phyloP scores from a whole-genome alignment of 352 stramenopile genomes.

The Saprolegnia diclina region DNA sequence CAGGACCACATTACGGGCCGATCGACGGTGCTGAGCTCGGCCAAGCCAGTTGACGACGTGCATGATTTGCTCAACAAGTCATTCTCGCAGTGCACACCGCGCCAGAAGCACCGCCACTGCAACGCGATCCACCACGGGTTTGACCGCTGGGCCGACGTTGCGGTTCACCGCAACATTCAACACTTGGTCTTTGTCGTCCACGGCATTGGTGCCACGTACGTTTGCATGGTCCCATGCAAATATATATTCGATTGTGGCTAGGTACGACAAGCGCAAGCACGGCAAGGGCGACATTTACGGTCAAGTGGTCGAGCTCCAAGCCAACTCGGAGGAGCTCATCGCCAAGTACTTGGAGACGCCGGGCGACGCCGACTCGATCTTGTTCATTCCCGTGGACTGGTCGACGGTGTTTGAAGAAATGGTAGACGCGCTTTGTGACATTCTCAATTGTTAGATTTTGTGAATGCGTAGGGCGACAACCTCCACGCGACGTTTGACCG shows the following conservation, averaged over 20 bases:
- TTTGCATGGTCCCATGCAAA: no score
- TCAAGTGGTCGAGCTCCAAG: background rate
- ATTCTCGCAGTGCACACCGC: constrained; percentile 16
- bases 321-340: background rate
- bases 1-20: constrained; percentile 8
- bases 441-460: background rate
- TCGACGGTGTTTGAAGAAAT: constrained; percentile 21
- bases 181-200: constrained; percentile 86
- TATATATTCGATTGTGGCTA: no score
- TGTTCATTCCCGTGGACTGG: constrained; percentile 84
- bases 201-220: constrained; percentile 67
- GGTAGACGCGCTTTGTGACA: background rate
- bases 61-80: constrained; percentile 4
- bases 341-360: constrained; percentile 3
- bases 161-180: constrained; percentile 53
- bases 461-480: constrained; percentile 30
- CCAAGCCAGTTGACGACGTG: constrained; percentile 13
- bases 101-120: constrained; percentile 4
- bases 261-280: constrained; percentile 18
- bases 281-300: constrained; percentile 62
- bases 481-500: constrained; percentile 36
- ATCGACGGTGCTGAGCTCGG: constrained; percentile 12
- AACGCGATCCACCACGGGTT: constrained; percentile 54
- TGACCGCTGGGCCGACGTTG: constrained; percentile 72
- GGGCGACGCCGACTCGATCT: constrained; percentile 31